These are phyloP conservation scores for Andalucia godoyi DNA, from an alignment of 78 protist species.

Conservation along the genomic window DNA sequence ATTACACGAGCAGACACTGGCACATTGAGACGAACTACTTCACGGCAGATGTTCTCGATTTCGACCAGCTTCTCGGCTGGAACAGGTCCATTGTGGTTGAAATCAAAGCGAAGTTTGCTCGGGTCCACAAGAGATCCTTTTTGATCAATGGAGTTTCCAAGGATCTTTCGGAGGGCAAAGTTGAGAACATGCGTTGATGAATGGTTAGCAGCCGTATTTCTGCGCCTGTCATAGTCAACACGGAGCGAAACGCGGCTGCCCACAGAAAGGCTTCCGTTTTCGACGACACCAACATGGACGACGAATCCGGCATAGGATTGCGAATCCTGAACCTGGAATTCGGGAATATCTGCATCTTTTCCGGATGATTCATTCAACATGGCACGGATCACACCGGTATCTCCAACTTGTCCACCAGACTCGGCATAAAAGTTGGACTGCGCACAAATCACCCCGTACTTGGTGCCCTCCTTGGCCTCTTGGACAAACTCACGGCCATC, in stretches of 20 bases:
- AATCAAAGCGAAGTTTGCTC: constrained; percentile 80
- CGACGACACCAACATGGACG: constrained; percentile 70
- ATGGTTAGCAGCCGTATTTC: constrained; percentile 70
- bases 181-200: constrained; percentile 90
- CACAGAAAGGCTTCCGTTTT: constrained; percentile 27
- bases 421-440: constrained; percentile 82
- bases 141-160: constrained; percentile 68
- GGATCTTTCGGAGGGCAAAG: constrained; percentile 56
- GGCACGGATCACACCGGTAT: constrained; percentile 55
- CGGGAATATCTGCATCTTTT: background rate
- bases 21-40: constrained; percentile 12
- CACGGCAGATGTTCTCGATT: constrained; percentile 41
- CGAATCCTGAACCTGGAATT: constrained; percentile 35
- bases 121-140: constrained; percentile 76
- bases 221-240: constrained; percentile 61
- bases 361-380: too few species aligned
- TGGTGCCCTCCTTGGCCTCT: background rate
- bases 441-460: constrained; percentile 58
- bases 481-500: background rate
- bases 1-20: constrained; percentile 42
- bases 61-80: constrained; percentile 27
- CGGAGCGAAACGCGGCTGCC: constrained; percentile 47
- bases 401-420: constrained; percentile 88
- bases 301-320: constrained; percentile 77
- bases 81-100: constrained; percentile 25